Conservation (phyloP, 441 rosid genomes). For the Macaranga tanarius region DNA sequence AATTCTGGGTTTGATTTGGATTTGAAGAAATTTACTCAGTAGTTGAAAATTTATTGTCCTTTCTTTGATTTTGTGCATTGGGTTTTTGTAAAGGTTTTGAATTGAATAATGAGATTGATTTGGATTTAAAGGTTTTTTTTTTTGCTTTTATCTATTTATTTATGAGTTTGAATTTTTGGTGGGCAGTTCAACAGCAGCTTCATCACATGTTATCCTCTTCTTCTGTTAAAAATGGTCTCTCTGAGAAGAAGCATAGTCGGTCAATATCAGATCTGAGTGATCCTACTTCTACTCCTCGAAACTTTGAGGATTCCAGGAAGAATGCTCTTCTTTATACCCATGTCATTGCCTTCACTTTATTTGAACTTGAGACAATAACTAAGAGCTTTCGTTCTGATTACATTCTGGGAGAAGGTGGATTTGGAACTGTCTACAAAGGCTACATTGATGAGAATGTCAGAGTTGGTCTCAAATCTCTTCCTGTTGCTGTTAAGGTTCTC, state of each 20-base stretch:
- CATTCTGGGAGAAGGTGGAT: constrained; percentile 88
- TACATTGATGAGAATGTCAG: constrained; percentile 68
- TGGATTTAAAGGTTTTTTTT: background rate
- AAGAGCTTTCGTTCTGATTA: constrained; percentile 98
- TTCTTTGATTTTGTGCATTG: background rate
- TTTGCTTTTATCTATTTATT: background rate
- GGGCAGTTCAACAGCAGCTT: constrained; percentile 73
- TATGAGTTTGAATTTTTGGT: constrained; percentile 5
- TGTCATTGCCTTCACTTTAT: constrained; percentile 82
- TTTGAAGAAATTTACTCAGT: background rate
- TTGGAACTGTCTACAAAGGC: constrained; percentile 87
- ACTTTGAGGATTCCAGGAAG: constrained; percentile 63
- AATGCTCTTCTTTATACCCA: constrained; percentile 71
- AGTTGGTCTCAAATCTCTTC: constrained; percentile 64
- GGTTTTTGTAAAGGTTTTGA: background rate
- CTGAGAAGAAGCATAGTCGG: constrained; percentile 67
- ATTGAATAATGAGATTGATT: background rate
- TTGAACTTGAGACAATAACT: constrained; percentile 93
- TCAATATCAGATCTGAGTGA: constrained; percentile 94
- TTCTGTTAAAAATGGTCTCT: constrained; percentile 27
- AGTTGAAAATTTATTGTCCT: background rate
- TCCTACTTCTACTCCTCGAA: constrained; percentile 66
- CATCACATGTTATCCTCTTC: constrained; percentile 45
- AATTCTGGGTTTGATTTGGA: constrained; percentile 16
- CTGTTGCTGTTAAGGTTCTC: constrained; percentile 83